Base-by-base conservation (phyloP, 345 rosid species). In the Passiflora organensis region DNA sequence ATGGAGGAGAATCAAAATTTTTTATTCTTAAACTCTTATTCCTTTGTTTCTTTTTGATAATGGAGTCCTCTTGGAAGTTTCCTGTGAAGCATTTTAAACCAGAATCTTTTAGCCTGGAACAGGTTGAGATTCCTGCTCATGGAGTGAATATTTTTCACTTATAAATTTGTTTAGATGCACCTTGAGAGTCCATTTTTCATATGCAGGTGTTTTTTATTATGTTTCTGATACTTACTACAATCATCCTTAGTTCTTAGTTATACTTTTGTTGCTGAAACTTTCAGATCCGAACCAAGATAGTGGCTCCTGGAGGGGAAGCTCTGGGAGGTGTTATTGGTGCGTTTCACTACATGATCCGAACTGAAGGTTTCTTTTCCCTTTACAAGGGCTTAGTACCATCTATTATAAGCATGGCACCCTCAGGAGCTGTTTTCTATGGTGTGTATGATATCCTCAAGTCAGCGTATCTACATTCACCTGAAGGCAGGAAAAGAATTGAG, bases 241-340 rank as follows among this genome's bases (percentile, higher is more conserved):
- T 47, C 48, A 9, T n/a, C 22, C 6, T 1, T 37, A 25, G 23
- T 38, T 54, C 32, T 45, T 6, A 15, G 15, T n/a, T 14, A 6
- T 32, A 11, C 4, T 19, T 34, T 43, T 34, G 48, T 53, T 51
- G 13, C 46, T 55, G 13, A 56, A 24, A 62, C n/a, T 45, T 71
- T 43, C 70, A 85, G 93, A 78, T 85, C 55, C 73, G 89, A 39
- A 85, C 94, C 13, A 79, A 80, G 69, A 73, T 85, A 52, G 83
- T 85, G 44, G 89, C 85, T n/a, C 76, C 89, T 2, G 94, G 94
- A 45, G 87, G 86, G 11, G 94, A 85, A 55, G 83, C 79, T 55
- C 66, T 85, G 67, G 93, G 86, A 16, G 86, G 93, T 25, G 79
- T 85, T 0, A 66, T 80, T 58, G 93, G 86, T 57, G 81, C 88